Evolutionary conservation across 2,329 filamentous ascomycete genomes (phyloP), one percentile per base, ranked within the genome.

Genomic region (Nigrospora oryzae): DNA sequence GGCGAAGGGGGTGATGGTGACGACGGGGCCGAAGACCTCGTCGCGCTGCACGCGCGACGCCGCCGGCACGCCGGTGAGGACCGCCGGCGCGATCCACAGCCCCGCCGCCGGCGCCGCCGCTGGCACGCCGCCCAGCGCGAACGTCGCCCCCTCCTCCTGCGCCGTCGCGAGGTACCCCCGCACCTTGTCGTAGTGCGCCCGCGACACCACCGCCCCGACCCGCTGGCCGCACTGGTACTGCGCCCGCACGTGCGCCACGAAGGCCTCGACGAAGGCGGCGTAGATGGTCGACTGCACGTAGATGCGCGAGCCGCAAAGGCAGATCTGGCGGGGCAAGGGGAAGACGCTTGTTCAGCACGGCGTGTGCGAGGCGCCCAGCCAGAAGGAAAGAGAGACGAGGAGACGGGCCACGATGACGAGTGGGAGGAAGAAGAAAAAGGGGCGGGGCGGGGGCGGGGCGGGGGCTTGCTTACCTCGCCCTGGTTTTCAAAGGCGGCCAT

Each of bases 251-350:
- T 55, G 52, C 13, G 48, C 36, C 1, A 49, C 49, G 15, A 59
- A 57, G 1, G 49, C 44, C 1, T 40, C 19, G 1, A 61, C 51
- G 28, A 62, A 62, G 0, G 51, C 67, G 16, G 76, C 73, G 45
- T 73, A 68, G 15, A 69, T 62, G 19, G 55, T 56, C 38, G 67
- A 67, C 45, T 78, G 72, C 15, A 79, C 74, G 16, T 77, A 65
- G 31, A 79, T 66, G 28, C 74, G 65, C 4, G 70, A 74, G 2
- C 61, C 61, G 38, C 59, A 61, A 3, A 63, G 54, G 39, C 60
- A 64, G 15, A 63, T 61, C 54, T 55, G 31, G 5, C 3, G 15
- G 14, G 36, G 12, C 2, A 17, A 6, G 19, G 19, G 19, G 23
- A 10, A 6, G 23, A 28, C 5, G 8, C 23, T 28, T 28, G 23